These are phyloP conservation scores for Auricularia cornea DNA, from an alignment of 768 basidiomycete genomes.

Conservation along the genomic window DNA sequence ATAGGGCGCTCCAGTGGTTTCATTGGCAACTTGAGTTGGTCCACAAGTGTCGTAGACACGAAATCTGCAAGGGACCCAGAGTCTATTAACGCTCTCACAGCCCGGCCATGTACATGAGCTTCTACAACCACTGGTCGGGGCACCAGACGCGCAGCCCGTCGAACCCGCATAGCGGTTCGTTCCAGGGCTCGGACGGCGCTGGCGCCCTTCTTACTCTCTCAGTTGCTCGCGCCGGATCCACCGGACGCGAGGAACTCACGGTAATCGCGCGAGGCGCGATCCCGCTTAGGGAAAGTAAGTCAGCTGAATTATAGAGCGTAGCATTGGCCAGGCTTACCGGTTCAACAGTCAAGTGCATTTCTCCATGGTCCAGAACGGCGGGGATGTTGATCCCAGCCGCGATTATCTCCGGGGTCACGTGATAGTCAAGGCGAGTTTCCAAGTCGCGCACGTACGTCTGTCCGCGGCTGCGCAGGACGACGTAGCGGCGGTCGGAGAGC, in stretches of 20 bases:
- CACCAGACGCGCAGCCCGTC: not conserved
- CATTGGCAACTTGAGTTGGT: not conserved
- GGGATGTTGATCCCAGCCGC: not conserved
- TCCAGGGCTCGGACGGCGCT: not conserved
- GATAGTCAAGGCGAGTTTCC: not conserved
- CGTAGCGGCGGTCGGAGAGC: not conserved
- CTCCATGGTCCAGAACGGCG: not conserved
- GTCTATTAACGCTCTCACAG: not conserved
- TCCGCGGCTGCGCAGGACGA: not conserved
- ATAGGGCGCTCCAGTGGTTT: conserved; percentile 3
- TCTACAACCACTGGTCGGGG: not conserved
- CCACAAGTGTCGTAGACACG: not conserved
- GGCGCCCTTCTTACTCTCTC: not conserved
- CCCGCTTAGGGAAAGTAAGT: not conserved
- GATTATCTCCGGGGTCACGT: not conserved
- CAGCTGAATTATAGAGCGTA: not conserved
- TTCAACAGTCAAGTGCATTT: not conserved
- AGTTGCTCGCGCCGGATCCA: not conserved
- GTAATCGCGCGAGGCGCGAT: not conserved
- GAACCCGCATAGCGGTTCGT: not conserved
- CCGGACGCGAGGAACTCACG: not conserved
- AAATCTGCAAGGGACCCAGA: not conserved
- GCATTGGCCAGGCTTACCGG: not conserved
- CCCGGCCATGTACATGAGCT: not conserved
- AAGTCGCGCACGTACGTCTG: not conserved